A percentile compares a stretch with the other conserved stretches of the same genome.
phyloP scores from a whole-genome alignment of 1,139 yeast genomes.

The Magnusiomyces suaveolens region DNA sequence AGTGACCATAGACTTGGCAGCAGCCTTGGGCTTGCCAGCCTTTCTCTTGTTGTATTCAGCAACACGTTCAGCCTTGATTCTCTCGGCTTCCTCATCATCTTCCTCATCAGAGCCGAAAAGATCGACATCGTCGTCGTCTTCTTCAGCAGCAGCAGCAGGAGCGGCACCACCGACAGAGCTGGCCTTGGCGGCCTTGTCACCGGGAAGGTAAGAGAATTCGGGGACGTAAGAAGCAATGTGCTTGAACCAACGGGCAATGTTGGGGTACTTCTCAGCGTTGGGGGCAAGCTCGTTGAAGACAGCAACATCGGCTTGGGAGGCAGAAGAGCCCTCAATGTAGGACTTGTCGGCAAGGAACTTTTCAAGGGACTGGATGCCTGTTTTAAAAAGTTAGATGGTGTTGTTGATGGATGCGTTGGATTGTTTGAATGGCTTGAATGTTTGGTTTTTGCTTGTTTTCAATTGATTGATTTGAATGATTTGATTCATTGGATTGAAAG shows the following conservation, averaged over 20 bases:
- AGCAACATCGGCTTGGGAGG: conserved; percentile 92
- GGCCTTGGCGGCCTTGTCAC: conserved; percentile 31
- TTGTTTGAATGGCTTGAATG: too few relatives aligned
- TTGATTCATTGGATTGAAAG: too few relatives aligned
- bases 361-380: conserved; percentile 75
- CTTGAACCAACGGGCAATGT: conserved; percentile 96
- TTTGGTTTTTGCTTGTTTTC: too few relatives aligned
- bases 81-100: conserved; percentile 94
- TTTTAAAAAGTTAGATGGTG: conserved; percentile 4
- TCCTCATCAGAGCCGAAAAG: conserved; percentile 86
- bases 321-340: conserved; percentile 68
- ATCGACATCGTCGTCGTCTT: conserved; percentile 85
- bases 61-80: conserved; percentile 90
- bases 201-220: conserved; percentile 50
- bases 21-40: conserved; percentile 96
- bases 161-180: conserved; percentile 51
- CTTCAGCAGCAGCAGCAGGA: conserved; percentile 56
- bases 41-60: conserved; percentile 97
- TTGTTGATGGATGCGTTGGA: too few relatives aligned
- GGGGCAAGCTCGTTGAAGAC: conserved; percentile 76
- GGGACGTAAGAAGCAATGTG: conserved; percentile 89
- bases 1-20: conserved; percentile 96
- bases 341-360: conserved; percentile 83
- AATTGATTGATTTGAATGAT: too few relatives aligned
- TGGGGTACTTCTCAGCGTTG: conserved; percentile 63